Evolutionary conservation across 768 basidiomycete species (phyloP).

Genomic region (Tricholoma bakamatsutake): DNA sequence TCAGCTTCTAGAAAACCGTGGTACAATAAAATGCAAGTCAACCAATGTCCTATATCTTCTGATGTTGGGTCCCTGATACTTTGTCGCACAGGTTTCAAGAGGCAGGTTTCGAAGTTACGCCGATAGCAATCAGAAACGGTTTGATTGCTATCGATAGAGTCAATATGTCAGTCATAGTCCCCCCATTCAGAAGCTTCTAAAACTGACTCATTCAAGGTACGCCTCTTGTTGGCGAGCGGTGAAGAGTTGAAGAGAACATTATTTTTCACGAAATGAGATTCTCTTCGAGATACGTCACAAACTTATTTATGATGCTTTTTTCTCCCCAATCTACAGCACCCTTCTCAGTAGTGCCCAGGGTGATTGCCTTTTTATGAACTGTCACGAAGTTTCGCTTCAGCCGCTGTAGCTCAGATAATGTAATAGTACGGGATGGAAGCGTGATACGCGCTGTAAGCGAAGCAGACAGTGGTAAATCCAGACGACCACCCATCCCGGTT

Average conservation of each 20-base stretch:
- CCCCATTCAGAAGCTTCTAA: not conserved
- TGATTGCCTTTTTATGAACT: constrained; percentile 85
- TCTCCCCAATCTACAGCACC: constrained; percentile 76
- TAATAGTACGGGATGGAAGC: constrained; percentile 67
- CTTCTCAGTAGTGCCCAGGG: constrained; percentile 73
- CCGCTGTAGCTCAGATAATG: constrained; percentile 84
- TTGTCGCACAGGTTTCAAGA: constrained; percentile 35
- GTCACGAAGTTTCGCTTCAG: constrained; percentile 89
- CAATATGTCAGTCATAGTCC: constrained; percentile 48
- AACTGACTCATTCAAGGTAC: constrained; percentile 20
- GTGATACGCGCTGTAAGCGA: constrained; percentile 40
- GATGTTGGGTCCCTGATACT: not conserved
- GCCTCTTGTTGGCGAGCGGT: constrained; percentile 30
- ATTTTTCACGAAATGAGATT: constrained; percentile 42
- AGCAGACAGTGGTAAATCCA: constrained; percentile 38
- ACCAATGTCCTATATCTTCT: too few species aligned
- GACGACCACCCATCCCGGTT: constrained; percentile 46
- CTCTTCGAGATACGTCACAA: constrained; percentile 68
- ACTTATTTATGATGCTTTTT: constrained; percentile 61
- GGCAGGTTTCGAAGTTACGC: constrained; percentile 47
- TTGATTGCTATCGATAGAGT: constrained; percentile 55
- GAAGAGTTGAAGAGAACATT: constrained; percentile 13
- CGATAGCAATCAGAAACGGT: constrained; percentile 49
- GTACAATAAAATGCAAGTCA: constrained; percentile 46
- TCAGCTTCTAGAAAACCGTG: constrained; percentile 59